Base-by-base conservation (phyloP, 1,139 yeast genomes). In the Saccharomyces hybrid region DNA sequence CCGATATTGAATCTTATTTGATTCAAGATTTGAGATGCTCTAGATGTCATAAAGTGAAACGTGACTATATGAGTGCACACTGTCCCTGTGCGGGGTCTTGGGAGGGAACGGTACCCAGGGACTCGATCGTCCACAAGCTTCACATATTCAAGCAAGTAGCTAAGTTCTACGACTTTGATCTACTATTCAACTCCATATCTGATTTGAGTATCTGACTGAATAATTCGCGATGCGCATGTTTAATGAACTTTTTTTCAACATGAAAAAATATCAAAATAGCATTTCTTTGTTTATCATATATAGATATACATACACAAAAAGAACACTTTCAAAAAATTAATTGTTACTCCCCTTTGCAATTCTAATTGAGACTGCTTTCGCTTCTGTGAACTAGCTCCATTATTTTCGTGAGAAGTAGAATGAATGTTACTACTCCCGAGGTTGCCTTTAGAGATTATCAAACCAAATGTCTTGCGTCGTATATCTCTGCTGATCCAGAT, bases 61-160 rank as follows among this genome's bases (percentile, higher is more conserved):
- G 80, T 42, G 84, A 81, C 62, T 85, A 86, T 60, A 76, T 95
- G 80, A 80, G 90, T 50, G 77, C 77, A 38, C 83, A 84, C 68
- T 95, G 99, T 70, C 74, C 79, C 42, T 95, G 99, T 69, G 90
- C 99, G 0, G 99, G 99, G 3, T 69, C 73, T 34, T 93, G 97
- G 96, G 73, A 71, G 1, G 86, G 82, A 54, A 82, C 88, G 0
- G 68, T 84, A 25, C 67, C 76, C 9, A 73, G 76, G 52, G 71
- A 67, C 2, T 78, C 76, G 0, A 68, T 89, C 5, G 72, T 74
- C 31, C 73, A 73, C 51, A 75, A 75, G 52, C 64, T 84, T 5
- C 71, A 70, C 11, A 75, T 82, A 0, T 88, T 79, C 68, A 72
- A 72, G 27, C 83, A 81, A 55, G 83, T 89, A 23, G 82, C 95